A percentile compares a stretch with the other conserved stretches of the same genome.
phyloP scores from a whole-genome alignment of 1,139 yeast species.

The Saccharomycopsis hybrid region DNA sequence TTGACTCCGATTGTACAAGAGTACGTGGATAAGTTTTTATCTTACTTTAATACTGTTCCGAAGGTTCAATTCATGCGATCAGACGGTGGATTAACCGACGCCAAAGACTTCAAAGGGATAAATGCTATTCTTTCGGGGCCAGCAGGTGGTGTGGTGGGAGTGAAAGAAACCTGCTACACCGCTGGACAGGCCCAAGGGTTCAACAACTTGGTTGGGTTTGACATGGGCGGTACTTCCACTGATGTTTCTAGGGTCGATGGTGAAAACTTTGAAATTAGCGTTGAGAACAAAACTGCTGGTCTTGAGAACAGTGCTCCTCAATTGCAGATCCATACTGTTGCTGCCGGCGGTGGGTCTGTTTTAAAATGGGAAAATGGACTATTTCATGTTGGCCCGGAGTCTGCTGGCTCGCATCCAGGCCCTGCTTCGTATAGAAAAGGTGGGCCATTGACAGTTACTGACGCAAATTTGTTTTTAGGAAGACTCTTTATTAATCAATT shows the following conservation, averaged over 20 bases:
- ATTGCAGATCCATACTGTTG: conserved; percentile 49
- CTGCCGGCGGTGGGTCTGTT: conserved; percentile 57
- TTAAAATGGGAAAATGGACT: conserved; percentile 46
- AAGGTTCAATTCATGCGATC: conserved; percentile 50
- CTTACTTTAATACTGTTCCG: conserved; percentile 37
- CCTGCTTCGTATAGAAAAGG: conserved; percentile 54
- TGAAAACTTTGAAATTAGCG: conserved; percentile 41
- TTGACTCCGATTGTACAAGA: conserved; percentile 63
- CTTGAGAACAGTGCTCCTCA: conserved; percentile 51
- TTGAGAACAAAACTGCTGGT: conserved; percentile 51
- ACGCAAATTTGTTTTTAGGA: conserved; percentile 49
- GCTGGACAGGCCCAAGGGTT: conserved; percentile 30
- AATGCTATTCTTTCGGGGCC: conserved; percentile 52
- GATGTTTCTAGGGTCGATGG: conserved; percentile 44
- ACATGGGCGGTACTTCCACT: conserved; percentile 59
- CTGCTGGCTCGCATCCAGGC: conserved; percentile 56
- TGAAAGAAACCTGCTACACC: conserved; percentile 41
- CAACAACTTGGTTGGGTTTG: conserved; percentile 47
- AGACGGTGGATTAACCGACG: conserved; percentile 51
- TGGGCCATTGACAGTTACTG: conserved; percentile 53
- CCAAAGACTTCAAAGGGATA: conserved; percentile 42
- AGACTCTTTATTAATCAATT: conserved; percentile 47
- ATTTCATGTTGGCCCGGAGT: conserved; percentile 52
- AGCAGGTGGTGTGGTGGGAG: conserved; percentile 58
- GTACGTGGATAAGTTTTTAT: conserved; percentile 39